Evolutionary conservation across 116 monocot genomes (phyloP).

Genomic region (Iris pallida): DNA sequence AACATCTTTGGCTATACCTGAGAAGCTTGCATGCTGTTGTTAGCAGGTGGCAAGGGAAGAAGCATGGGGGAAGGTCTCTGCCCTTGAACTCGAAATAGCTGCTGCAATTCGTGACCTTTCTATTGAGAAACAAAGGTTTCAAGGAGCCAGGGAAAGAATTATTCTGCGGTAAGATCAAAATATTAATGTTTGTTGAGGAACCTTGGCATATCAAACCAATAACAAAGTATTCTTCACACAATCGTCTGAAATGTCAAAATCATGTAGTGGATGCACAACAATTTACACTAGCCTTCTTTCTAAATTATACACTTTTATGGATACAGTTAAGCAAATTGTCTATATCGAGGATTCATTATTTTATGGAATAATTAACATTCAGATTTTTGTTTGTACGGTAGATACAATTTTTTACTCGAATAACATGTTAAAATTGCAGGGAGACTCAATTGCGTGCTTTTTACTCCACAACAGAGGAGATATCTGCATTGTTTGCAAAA

Average conservation of each 20-base stretch:
- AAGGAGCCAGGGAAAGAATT: conserved; percentile 91
- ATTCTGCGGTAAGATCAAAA: conserved; percentile 67
- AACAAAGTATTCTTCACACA: neutral
- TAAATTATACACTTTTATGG: too few species aligned
- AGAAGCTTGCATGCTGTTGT: conserved; percentile 43
- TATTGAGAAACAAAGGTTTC: conserved; percentile 87
- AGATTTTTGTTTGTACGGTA: too few species aligned
- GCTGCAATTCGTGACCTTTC: conserved; percentile 85
- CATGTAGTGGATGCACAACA: neutral
- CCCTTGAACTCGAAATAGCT: conserved; percentile 94
- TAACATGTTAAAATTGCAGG: conserved; percentile 24
- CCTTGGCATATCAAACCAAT: neutral
- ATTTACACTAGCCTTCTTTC: too few species aligned
- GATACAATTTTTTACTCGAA: too few species aligned
- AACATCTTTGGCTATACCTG: conserved; percentile 20
- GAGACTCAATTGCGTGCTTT: conserved; percentile 95
- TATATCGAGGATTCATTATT: too few species aligned
- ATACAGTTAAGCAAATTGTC: too few species aligned
- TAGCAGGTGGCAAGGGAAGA: conserved; percentile 99
- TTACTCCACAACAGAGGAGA: conserved; percentile 97
- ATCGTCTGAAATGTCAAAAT: neutral
- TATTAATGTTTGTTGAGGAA: conserved; percentile 1
- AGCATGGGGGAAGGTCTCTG: conserved; percentile 97
- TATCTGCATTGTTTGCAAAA: conserved; percentile 75
- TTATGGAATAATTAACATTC: too few species aligned